Conservation (phyloP, 768 basidiomycete species). For the Antrodiella citrinella region DNA sequence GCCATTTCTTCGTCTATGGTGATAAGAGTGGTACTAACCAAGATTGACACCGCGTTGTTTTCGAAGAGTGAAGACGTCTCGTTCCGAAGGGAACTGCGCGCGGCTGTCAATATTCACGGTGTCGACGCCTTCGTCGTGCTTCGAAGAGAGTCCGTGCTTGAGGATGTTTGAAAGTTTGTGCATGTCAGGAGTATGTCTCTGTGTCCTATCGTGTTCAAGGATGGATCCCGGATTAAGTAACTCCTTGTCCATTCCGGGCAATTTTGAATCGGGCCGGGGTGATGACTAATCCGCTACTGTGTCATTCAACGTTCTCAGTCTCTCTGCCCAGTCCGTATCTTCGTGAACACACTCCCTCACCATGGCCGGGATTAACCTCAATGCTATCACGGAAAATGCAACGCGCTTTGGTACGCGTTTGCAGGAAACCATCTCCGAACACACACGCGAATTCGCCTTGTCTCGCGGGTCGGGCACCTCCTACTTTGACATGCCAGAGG, state of each 20-base stretch:
- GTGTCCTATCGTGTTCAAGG: no score
- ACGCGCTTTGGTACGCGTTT: conserved; percentile 74
- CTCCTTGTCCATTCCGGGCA: neutral
- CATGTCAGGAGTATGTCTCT: no score
- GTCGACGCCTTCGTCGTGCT: neutral
- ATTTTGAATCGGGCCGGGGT: neutral
- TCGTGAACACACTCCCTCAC: neutral
- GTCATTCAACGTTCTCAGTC: neutral
- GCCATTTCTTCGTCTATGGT: no score
- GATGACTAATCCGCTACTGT: neutral
- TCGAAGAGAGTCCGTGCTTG: conserved; percentile 1
- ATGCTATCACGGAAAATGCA: conserved; percentile 69
- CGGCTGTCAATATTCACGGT: neutral
- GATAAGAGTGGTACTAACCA: conserved; percentile 34
- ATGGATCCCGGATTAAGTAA: neutral
- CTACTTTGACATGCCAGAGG: conserved; percentile 67
- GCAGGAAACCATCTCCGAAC: conserved; percentile 77
- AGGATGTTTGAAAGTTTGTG: conserved; percentile 10
- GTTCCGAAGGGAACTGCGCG: conserved; percentile 13
- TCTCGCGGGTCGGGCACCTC: conserved; percentile 44
- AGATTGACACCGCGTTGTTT: conserved; percentile 80
- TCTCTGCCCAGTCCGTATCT: neutral
- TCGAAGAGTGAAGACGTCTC: conserved; percentile 46
- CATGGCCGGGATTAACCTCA: conserved; percentile 24
- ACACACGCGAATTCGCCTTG: conserved; percentile 63